A percentile compares a stretch with the other conserved stretches of the same genome.
phyloP scores from a whole-genome alignment of 805 yeast species.

The Scheffersomyces amazonensis region DNA sequence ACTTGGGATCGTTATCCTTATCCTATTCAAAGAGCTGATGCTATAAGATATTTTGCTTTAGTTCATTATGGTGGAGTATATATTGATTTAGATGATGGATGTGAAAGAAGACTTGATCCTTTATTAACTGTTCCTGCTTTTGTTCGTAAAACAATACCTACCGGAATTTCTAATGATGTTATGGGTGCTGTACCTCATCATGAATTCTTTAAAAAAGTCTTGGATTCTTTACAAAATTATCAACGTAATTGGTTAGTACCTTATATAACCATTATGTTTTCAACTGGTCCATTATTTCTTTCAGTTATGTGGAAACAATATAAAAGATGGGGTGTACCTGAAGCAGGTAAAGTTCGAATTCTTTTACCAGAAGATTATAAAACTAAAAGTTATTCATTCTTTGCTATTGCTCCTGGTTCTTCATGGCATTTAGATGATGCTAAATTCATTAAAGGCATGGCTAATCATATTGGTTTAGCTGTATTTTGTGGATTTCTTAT shows the following conservation, averaged over 20 bases:
- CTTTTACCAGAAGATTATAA: slow-evolving; percentile 74
- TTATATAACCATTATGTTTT: slow-evolving; percentile 86
- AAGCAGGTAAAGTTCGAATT: slow-evolving; percentile 62
- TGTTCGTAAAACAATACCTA: slow-evolving; percentile 82
- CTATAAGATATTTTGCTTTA: slow-evolving; percentile 81
- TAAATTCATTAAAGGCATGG: slow-evolving; percentile 66
- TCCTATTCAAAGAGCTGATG: slow-evolving; percentile 89
- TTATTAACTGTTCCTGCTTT: slow-evolving; percentile 79
- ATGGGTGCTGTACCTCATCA: slow-evolving; percentile 88
- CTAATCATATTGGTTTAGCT: slow-evolving; percentile 69
- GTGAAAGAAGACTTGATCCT: slow-evolving; percentile 76
- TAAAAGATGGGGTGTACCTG: slow-evolving; percentile 74
- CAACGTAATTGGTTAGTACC: slow-evolving; percentile 76
- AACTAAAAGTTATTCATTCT: slow-evolving; percentile 57
- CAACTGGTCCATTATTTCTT: slow-evolving; percentile 88
- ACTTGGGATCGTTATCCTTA: slow-evolving; percentile 77
- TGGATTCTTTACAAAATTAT: slow-evolving; percentile 61
- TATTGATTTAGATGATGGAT: slow-evolving; percentile 88
- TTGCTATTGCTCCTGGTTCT: slow-evolving; percentile 75
- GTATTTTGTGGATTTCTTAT: slow-evolving; percentile 67
- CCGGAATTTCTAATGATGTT: slow-evolving; percentile 90
- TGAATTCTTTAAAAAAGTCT: slow-evolving; percentile 74
- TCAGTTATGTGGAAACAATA: slow-evolving; percentile 87
- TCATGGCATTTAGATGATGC: slow-evolving; percentile 95
- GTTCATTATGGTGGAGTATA: slow-evolving; percentile 86